These are phyloP conservation scores for Vitis cinerea DNA, from an alignment of 164 flowering plant species.

Conservation along the genomic window DNA sequence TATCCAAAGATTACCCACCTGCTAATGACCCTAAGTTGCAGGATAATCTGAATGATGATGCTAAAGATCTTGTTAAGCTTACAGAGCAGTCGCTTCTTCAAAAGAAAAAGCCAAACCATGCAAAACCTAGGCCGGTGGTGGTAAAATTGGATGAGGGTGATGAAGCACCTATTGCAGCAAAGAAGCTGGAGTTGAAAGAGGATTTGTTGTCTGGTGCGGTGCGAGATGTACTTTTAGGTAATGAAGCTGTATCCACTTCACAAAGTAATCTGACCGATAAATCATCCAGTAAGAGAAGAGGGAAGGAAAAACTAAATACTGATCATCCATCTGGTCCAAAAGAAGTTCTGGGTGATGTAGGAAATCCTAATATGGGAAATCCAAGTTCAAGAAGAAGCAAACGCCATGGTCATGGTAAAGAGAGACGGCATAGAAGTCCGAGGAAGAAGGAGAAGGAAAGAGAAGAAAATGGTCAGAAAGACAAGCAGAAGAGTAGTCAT, in stretches of 20 bases:
- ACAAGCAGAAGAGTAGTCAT: constrained; percentile 48
- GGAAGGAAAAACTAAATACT: constrained; percentile 41
- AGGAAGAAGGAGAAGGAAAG: constrained; percentile 33
- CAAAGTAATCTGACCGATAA: constrained; percentile 28
- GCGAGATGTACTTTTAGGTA: constrained; percentile 62
- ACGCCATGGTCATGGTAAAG: constrained; percentile 52
- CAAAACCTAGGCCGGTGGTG: constrained; percentile 85
- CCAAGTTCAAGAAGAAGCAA: constrained; percentile 51
- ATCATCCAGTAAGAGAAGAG: constrained; percentile 41
- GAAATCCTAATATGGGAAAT: constrained; percentile 25
- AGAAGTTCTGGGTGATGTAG: constrained; percentile 30
- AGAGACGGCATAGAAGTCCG: constrained; percentile 42
- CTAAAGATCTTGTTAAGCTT: constrained; percentile 66
- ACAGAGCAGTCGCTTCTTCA: constrained; percentile 54
- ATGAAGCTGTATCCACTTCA: constrained; percentile 31
- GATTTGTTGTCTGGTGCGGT: constrained; percentile 74
- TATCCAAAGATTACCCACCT: constrained; percentile 69
- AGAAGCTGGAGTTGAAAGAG: constrained; percentile 33
- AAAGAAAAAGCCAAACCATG: constrained; percentile 57
- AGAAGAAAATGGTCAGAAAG: constrained; percentile 37
- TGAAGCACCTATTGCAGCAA: constrained; percentile 20
- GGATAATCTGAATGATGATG: constrained; percentile 33
- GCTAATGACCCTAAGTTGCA: constrained; percentile 51
- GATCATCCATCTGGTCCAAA: constrained; percentile 26
- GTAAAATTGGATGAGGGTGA: constrained; percentile 78